These are phyloP conservation scores for Fusarium solani-melongenae DNA, from an alignment of 2,329 filamentous ascomycete species.

Conservation along the genomic window DNA sequence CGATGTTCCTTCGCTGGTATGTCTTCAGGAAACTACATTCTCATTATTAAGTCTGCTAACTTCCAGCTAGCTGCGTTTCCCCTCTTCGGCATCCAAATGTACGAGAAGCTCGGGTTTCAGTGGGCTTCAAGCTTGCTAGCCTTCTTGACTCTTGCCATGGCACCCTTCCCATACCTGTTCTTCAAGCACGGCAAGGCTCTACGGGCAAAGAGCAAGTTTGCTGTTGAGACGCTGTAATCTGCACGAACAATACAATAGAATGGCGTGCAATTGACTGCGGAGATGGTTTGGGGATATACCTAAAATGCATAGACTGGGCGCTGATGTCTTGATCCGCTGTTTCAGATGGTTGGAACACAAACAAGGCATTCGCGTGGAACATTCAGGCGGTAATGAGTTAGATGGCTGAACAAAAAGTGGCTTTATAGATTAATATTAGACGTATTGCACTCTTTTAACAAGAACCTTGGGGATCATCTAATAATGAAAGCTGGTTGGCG, in stretches of 20 bases:
- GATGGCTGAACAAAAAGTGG: not conserved
- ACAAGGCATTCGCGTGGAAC: not conserved
- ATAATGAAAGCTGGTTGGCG: not conserved
- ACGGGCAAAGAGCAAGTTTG: constrained; percentile 32
- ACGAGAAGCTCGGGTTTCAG: constrained; percentile 29
- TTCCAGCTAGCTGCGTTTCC: constrained; percentile 18
- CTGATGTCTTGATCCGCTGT: not conserved
- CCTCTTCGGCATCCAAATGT: constrained; percentile 30
- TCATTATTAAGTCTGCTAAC: not conserved
- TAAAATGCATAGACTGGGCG: not conserved
- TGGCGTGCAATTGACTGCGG: too few relatives aligned
- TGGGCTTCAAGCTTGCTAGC: constrained; percentile 34
- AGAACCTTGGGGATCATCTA: not conserved
- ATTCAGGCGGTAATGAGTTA: not conserved
- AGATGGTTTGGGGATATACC: not conserved
- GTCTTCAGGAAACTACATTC: accelerated
- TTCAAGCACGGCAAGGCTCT: constrained; percentile 33
- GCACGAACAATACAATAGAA: too few relatives aligned
- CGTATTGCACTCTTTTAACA: not conserved
- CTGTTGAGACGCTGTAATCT: not conserved
- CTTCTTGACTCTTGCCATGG: constrained; percentile 32
- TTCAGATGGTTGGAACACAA: not conserved
- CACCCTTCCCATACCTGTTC: constrained; percentile 34
- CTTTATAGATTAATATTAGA: not conserved
- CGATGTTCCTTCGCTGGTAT: constrained; percentile 33